Evolutionary conservation across 768 basidiomycete genomes (phyloP), one percentile per base, ranked within the genome.

Genomic region (Termitomyces sp.): DNA sequence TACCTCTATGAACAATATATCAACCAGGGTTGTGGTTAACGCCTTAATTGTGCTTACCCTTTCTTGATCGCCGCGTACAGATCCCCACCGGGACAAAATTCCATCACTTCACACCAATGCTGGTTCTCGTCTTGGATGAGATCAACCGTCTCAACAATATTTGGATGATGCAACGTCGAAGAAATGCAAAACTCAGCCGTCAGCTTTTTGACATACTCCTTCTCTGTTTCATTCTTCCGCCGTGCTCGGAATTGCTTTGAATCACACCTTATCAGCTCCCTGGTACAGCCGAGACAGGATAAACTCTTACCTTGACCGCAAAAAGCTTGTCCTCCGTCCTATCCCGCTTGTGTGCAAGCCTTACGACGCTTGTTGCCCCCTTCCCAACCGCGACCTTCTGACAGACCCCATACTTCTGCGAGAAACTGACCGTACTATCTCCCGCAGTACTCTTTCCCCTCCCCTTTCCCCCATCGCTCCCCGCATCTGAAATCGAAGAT

Each of bases 21-120:
- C 51, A 65, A 66, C 29, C 41, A 16, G 39, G 3, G 51, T 58
- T 51, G 56, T 58, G 44, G 58, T 63, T 61, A 51, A 49, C 16
- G 39, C 37, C n/a, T 22, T 12, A 20, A 36, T 13, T 26, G 9
- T 8, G 70, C 77, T 66, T 69, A 77, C 77, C 96, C 96, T 72
- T 92, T 94, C 84, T 98, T 98, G 76, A 99, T 99, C 37, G 94
- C 96, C 28, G 95, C 95, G 70, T 99, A 99, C 36, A 99, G 80
- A 75, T 99, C 96, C 2, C 96, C 96, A 45, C 97, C 97, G 4
- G 94, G 94, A 68, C 96, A 99, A 70, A 94, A 99, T 72, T 98
- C 97, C 96, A 99, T 98, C 47, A 99, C 96, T 71, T 98, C 97
- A 69, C 96, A 99, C 96, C 96, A 99, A 68, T 94, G 87, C 61